phyloP scores from a whole-genome alignment of 768 basidiomycete genomes.

The Psilocybe sp. region DNA sequence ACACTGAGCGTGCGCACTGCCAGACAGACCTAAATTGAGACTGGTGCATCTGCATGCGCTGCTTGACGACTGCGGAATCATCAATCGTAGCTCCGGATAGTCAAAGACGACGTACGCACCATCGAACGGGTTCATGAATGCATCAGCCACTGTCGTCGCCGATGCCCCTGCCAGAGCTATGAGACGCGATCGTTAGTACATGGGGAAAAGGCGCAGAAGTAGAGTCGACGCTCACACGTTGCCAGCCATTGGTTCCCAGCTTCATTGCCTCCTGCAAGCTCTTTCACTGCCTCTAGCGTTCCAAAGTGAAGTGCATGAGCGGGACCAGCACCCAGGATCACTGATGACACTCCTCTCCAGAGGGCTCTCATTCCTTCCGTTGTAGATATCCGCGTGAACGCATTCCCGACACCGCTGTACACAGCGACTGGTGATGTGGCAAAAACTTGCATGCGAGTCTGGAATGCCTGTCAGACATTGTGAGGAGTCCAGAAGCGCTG shows the following conservation, averaged over 20 bases:
- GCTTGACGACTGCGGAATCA: constrained; percentile 82
- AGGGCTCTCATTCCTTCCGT: constrained; percentile 89
- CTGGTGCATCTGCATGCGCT: constrained; percentile 97
- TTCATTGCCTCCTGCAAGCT: constrained; percentile 84
- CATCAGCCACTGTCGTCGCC: constrained; percentile 93
- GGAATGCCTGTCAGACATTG: constrained; percentile 5
- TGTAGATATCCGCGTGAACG: constrained; percentile 87
- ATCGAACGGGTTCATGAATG: constrained; percentile 99
- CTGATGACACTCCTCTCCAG: constrained; percentile 96
- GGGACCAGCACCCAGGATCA: constrained; percentile 94
- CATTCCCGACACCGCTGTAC: constrained; percentile 88
- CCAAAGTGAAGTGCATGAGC: constrained; percentile 99
- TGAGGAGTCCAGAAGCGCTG: background rate
- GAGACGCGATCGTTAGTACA: constrained; percentile 4
- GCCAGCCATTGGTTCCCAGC: constrained; percentile 81
- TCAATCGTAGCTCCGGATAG: background rate
- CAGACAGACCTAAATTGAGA: constrained; percentile 87
- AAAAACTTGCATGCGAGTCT: constrained; percentile 99
- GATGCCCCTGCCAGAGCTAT: constrained; percentile 89
- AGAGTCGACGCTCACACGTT: constrained; percentile 62
- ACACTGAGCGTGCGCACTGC: constrained; percentile 83
- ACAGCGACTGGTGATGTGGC: constrained; percentile 80
- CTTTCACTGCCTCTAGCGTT: constrained; percentile 91
- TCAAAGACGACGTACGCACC: constrained; percentile 49
- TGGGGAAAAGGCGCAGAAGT: background rate